Evolutionary conservation across 2,329 filamentous ascomycete genomes (phyloP).

Genomic region (Chaetomium sp.): DNA sequence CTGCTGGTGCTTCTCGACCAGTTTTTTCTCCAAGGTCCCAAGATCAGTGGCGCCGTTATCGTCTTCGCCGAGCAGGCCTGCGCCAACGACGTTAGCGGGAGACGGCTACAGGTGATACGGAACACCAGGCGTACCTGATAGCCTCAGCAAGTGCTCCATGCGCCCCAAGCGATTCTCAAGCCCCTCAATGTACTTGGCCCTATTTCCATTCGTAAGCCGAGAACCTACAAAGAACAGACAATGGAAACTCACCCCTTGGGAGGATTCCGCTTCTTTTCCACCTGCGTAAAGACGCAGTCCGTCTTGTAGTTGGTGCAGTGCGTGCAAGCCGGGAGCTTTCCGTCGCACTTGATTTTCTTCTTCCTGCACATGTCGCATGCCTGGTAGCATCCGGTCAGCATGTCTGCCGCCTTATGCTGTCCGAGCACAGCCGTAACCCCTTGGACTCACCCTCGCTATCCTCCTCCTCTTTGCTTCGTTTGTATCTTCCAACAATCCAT

Average conservation of each 20-base stretch:
- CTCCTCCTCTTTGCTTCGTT: constrained; percentile 86
- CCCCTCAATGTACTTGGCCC: constrained; percentile 96
- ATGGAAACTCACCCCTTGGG: constrained; percentile 77
- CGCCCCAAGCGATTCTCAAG: constrained; percentile 92
- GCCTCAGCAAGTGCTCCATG: constrained; percentile 87
- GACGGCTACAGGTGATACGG: background rate
- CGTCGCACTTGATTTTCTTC: constrained; percentile 97
- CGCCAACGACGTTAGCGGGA: constrained; percentile 35
- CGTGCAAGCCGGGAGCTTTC: constrained; percentile 90
- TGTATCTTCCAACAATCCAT: constrained; percentile 62
- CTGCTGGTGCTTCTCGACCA: constrained; percentile 59
- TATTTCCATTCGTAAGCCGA: constrained; percentile 42
- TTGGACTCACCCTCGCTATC: constrained; percentile 73
- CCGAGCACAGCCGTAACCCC: background rate
- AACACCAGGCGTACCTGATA: constrained; percentile 62
- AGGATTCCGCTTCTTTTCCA: constrained; percentile 97
- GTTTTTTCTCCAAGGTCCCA: constrained; percentile 79
- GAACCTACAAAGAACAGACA: constrained; percentile 10
- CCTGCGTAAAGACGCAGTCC: constrained; percentile 94
- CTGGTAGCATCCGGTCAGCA: constrained; percentile 46
- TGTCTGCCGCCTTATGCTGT: constrained; percentile 7
- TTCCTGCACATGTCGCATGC: constrained; percentile 97
- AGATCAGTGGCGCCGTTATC: constrained; percentile 85
- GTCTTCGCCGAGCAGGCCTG: constrained; percentile 78
- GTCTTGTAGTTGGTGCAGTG: constrained; percentile 99